Evolutionary conservation across 2,329 filamentous ascomycete genomes (phyloP).

Genomic region (Grosmannia clavigera): DNA sequence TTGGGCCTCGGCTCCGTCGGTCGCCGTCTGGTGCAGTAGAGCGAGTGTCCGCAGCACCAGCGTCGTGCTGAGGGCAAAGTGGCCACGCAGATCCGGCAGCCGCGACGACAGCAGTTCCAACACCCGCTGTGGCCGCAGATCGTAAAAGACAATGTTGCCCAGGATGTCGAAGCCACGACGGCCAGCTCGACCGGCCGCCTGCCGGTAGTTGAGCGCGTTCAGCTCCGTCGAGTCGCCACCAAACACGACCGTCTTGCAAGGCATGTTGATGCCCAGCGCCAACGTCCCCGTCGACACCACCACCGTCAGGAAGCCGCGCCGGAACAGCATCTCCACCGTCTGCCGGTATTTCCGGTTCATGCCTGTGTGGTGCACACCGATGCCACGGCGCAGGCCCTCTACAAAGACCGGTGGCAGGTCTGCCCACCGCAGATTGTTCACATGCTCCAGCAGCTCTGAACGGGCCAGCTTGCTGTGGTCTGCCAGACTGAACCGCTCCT

Average conservation of each 20-base stretch:
- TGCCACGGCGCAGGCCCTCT: not conserved
- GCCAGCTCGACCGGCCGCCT: conserved; percentile 65
- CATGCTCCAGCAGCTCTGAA: not conserved
- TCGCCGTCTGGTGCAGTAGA: not conserved
- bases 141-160: conserved; percentile 47
- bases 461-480: conserved; percentile 30
- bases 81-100: not conserved
- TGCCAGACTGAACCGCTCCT: conserved; percentile 54
- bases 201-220: conserved; percentile 52
- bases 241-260: conserved; percentile 72
- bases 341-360: not conserved
- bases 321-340: conserved; percentile 46
- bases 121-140: conserved; percentile 23
- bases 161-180: conserved; percentile 70
- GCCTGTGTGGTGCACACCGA: not conserved
- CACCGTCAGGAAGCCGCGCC: conserved; percentile 48
- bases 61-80: conserved; percentile 47
- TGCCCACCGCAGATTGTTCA: not conserved
- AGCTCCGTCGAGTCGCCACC: conserved; percentile 55
- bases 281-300: conserved; percentile 67
- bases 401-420: not conserved
- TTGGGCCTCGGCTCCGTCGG: conserved; percentile 29
- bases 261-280: conserved; percentile 71
- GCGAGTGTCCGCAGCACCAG: conserved; percentile 48
- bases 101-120: conserved; percentile 45